Evolutionary conservation across 768 basidiomycete genomes (phyloP).

Genomic region (Phylloporus arenicola): DNA sequence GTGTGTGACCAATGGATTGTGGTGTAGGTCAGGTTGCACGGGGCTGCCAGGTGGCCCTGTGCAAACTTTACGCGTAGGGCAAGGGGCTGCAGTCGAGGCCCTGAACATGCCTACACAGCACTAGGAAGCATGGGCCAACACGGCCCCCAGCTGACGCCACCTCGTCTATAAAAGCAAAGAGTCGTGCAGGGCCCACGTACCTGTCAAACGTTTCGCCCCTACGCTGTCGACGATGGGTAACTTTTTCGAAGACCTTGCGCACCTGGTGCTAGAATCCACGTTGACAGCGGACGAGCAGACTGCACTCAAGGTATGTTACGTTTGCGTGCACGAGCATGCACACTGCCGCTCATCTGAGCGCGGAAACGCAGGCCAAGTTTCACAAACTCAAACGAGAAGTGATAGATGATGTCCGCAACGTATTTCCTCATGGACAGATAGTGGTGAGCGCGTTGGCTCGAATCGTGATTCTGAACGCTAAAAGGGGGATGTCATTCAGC

Average conservation of each 20-base stretch:
- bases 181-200: not conserved
- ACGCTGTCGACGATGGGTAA: conserved; percentile 17
- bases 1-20: too few species aligned
- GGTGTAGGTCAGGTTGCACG: too few species aligned
- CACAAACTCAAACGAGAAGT: conserved; percentile 26
- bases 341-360: not conserved
- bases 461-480: not conserved
- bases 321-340: not conserved
- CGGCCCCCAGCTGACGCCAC: not conserved
- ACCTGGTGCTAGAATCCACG: conserved; percentile 17
- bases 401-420: conserved; percentile 22
- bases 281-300: conserved; percentile 21
- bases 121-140: not conserved
- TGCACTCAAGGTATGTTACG: conserved; percentile 18
- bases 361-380: conserved; percentile 22
- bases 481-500: conserved; percentile 5
- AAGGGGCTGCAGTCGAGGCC: too few species aligned
- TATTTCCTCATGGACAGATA: conserved; percentile 28
- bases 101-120: not conserved
- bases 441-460: conserved; percentile 12
- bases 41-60: too few species aligned
- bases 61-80: too few species aligned
- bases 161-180: not conserved
- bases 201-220: not conserved
- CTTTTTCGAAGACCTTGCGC: conserved; percentile 27